Evolutionary conservation across 257 asterid genomes (phyloP).

Genomic region (Coffea canephora): DNA sequence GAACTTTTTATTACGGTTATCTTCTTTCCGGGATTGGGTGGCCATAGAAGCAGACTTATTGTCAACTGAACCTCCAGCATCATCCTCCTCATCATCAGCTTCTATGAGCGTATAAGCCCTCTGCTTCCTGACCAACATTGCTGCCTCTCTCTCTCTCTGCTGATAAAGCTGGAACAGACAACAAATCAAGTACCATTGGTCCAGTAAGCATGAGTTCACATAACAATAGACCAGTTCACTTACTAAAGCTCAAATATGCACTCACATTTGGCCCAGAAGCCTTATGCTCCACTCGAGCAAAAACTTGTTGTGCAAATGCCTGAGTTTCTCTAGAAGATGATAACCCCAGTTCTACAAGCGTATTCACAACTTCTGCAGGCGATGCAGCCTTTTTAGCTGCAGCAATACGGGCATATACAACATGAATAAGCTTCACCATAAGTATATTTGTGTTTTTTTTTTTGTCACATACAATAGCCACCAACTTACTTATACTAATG

Average conservation of each 20-base stretch:
- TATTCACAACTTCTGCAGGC: background rate
- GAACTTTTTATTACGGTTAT: background rate
- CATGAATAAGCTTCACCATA: too few species aligned
- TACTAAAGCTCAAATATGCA: too few species aligned
- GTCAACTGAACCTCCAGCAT: constrained; percentile 20
- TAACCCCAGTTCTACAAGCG: background rate
- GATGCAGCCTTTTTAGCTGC: background rate
- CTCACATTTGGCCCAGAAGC: background rate
- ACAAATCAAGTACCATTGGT: constrained; percentile 1
- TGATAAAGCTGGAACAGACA: constrained; percentile 33
- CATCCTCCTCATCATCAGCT: background rate
- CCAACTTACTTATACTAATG: background rate
- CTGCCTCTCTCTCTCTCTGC: background rate
- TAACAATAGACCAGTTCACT: background rate
- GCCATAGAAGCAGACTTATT: background rate
- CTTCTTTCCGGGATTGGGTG: background rate
- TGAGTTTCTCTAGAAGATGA: background rate
- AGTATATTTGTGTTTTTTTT: too few species aligned
- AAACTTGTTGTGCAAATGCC: background rate
- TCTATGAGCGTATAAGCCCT: background rate
- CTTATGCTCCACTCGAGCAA: background rate
- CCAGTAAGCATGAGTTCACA: constrained; percentile 13
- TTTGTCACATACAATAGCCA: too few species aligned
- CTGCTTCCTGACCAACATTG: background rate
- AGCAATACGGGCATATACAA: too few species aligned